These are phyloP conservation scores for Moricandia moricandioides DNA, from an alignment of 345 rosid genomes.

Conservation along the genomic window DNA sequence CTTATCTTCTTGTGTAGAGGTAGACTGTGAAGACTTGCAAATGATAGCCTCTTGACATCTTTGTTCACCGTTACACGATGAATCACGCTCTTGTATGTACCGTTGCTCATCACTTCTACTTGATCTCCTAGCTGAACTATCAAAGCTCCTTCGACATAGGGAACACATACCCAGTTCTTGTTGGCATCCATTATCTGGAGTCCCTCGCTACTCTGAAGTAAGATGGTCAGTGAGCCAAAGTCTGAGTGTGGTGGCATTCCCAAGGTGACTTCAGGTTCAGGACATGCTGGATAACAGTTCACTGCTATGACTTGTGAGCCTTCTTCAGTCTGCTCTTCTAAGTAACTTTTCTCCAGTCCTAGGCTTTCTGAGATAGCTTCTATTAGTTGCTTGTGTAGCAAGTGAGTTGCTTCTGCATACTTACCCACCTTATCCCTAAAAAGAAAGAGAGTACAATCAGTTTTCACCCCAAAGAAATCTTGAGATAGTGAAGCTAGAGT, in stretches of 20 bases:
- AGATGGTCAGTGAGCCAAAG: slow-evolving; percentile 54
- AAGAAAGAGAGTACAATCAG: not conserved
- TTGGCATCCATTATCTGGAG: slow-evolving; percentile 47
- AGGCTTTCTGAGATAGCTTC: slow-evolving; percentile 48
- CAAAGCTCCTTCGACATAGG: slow-evolving; percentile 46
- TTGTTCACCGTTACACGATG: slow-evolving; percentile 50
- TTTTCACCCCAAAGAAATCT: not conserved
- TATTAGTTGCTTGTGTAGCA: slow-evolving; percentile 44
- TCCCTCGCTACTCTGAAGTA: slow-evolving; percentile 51
- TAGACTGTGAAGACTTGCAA: slow-evolving; percentile 62
- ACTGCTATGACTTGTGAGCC: slow-evolving; percentile 56
- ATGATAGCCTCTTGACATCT: slow-evolving; percentile 45
- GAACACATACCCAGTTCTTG: slow-evolving; percentile 47
- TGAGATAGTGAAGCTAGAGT: not conserved
- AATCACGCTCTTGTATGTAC: slow-evolving; percentile 51
- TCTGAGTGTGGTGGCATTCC: slow-evolving; percentile 63
- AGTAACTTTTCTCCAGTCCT: slow-evolving; percentile 44
- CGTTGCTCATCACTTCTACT: slow-evolving; percentile 58
- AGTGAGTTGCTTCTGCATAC: slow-evolving; percentile 44
- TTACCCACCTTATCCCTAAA: slow-evolving; percentile 54
- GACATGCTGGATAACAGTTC: slow-evolving; percentile 59
- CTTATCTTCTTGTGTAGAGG: slow-evolving; percentile 47
- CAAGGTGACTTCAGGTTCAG: slow-evolving; percentile 53
- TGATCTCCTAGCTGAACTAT: slow-evolving; percentile 60
- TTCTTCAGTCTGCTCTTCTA: slow-evolving; percentile 46